Base-by-base conservation (phyloP, 805 yeast species). In the Schwanniomyces occidentalis region DNA sequence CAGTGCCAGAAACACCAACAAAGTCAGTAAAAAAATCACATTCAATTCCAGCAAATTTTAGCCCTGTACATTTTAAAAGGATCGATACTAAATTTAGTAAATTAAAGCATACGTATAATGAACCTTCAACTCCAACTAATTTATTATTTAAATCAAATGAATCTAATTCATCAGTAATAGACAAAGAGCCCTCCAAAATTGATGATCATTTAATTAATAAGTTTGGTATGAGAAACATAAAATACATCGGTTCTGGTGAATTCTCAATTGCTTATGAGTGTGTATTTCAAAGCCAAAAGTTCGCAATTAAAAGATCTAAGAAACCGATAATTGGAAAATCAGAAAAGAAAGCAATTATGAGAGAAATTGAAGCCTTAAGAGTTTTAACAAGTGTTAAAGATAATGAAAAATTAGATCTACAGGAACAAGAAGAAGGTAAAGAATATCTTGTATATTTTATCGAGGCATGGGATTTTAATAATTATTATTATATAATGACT, bases 221-320 rank as follows among this genome's bases (percentile, higher is more conserved):
- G 46, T 80, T 79, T 57, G 82, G 82, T 2, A 45, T 49, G 42
- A 51, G 55, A 15, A 80, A 82, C 42, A 90, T 91, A 27, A 71
- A 73, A 27, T 62, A 81, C 28, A 65, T 91, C 15, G 96, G 96
- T 2, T 68, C 75, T 22, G 98, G 99, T 16, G 95, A 88, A 58
- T 93, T 93, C 52, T 88, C 96, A 2, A 69, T 78, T 15, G 99
- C 95, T 12, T 93, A 80, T 58, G 85, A 85, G 42, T 91, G 91
- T 27, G 71, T 78, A 10, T 84, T 80, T 51, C 80, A 80, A 41
- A 69, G 72, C 34, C 73, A 75, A 30, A 80, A 76, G 49, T 88
- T 80, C 58, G 98, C 98, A 0, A 93, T 93, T 34, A 93, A 93
- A 60, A 73, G 95, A 40, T 79, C 93, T 17, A 87, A 84, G 51